Conservation (phyloP, 208 protist species). For the Blechomonas ayalai region DNA sequence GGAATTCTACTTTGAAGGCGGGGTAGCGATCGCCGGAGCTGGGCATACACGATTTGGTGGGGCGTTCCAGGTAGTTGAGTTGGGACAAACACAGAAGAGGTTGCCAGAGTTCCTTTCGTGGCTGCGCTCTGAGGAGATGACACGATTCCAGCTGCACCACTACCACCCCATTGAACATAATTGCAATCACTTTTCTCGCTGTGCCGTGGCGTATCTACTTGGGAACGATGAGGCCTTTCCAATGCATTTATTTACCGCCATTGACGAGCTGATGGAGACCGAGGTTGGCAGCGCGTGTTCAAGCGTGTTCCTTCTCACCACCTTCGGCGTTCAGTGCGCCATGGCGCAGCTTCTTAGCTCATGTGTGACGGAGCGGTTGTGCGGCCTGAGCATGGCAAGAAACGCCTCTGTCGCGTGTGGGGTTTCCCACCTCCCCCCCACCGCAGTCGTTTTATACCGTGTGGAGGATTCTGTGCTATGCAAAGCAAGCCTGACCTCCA, state of each 20-base stretch:
- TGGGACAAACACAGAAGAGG: conserved; percentile 42
- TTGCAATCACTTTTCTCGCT: conserved; percentile 89
- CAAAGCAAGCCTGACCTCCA: conserved; percentile 7
- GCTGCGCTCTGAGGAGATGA: conserved; percentile 18
- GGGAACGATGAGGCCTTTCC: conserved; percentile 17
- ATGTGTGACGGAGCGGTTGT: conserved; percentile 30
- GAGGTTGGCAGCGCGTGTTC: conserved; percentile 24
- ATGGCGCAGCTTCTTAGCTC: conserved; percentile 18
- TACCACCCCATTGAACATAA: conserved; percentile 90
- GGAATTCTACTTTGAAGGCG: conserved; percentile 94
- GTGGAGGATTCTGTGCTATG: conserved; percentile 16
- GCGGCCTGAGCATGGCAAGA: conserved; percentile 24
- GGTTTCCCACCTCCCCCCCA: conserved; percentile 33
- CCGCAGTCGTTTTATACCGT: conserved; percentile 49
- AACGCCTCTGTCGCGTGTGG: conserved; percentile 23
- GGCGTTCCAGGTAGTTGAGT: conserved; percentile 32
- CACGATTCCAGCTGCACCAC: conserved; percentile 38
- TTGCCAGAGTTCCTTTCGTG: conserved; percentile 52
- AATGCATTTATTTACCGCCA: conserved; percentile 36
- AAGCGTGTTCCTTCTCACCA: conserved; percentile 33
- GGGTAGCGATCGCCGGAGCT: conserved; percentile 39
- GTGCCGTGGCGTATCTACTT: conserved; percentile 58
- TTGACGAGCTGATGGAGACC: conserved; percentile 31
- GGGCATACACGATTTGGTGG: conserved; percentile 81
- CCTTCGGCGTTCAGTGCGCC: conserved; percentile 34